Conservation (phyloP, 2,329 filamentous ascomycete species). For the Calonectria pteridis region DNA sequence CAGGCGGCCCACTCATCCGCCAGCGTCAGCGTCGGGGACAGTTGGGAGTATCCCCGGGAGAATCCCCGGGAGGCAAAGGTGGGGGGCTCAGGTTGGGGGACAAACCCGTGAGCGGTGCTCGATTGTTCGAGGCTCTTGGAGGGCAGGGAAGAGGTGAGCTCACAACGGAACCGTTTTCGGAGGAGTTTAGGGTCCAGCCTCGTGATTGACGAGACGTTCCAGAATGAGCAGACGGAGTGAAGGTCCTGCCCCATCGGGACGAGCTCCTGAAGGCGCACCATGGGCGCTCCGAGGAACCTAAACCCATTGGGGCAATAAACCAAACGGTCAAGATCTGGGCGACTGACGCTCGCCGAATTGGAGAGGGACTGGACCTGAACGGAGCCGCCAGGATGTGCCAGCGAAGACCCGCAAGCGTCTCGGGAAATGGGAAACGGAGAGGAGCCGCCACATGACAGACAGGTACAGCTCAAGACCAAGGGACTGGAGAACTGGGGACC, state of each 20-base stretch:
- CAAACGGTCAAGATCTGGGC: conserved; percentile 39
- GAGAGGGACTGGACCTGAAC: conserved; percentile 16
- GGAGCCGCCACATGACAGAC: conserved; percentile 31
- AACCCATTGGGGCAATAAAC: conserved; percentile 24
- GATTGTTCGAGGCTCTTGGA: background rate
- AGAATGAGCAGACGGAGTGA: conserved; percentile 34
- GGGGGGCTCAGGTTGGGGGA: conserved; percentile 22
- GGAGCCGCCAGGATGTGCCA: conserved; percentile 22
- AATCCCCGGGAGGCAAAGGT: conserved; percentile 31
- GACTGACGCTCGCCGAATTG: conserved; percentile 24
- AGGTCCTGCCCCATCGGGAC: conserved; percentile 25
- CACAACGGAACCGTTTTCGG: conserved; percentile 36
- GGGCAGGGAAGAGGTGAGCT: conserved; percentile 11
- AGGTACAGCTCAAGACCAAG: conserved; percentile 11
- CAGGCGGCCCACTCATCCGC: conserved; percentile 43
- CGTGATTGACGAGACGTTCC: conserved; percentile 40
- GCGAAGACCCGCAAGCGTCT: conserved; percentile 28
- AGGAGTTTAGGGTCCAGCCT: conserved; percentile 22
- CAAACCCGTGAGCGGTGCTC: conserved; percentile 16
- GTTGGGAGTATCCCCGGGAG: conserved; percentile 27
- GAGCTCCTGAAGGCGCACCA: conserved; percentile 13
- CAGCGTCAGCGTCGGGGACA: conserved; percentile 31
- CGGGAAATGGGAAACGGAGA: conserved; percentile 34
- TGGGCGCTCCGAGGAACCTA: conserved; percentile 18
- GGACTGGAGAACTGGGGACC: conserved; percentile 18